A percentile compares a stretch with the other conserved stretches of the same genome.
These are phyloP conservation scores for Postia placenta DNA, from an alignment of 768 basidiomycete species.

Conservation along the genomic window DNA sequence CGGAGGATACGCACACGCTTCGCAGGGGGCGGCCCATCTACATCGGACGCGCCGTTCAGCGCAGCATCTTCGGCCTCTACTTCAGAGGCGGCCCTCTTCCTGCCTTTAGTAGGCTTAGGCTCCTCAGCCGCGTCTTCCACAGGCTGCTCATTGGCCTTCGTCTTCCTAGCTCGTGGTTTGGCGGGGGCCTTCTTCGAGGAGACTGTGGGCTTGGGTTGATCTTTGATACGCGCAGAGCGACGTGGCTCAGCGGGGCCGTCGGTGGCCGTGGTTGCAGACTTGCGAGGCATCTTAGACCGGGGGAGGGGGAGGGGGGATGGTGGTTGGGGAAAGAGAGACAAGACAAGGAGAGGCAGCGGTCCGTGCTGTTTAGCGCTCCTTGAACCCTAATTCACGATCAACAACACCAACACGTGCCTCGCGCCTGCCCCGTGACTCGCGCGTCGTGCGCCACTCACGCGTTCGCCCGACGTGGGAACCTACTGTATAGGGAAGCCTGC, in stretches of 20 bases:
- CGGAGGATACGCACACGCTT: slow-evolving; percentile 48
- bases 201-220: slow-evolving; percentile 51
- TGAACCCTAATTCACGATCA: slow-evolving; percentile 25
- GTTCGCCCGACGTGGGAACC: slow-evolving; percentile 13
- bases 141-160: slow-evolving; percentile 22
- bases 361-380: slow-evolving; percentile 13
- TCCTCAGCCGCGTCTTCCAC: slow-evolving; percentile 36
- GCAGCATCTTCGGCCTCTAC: slow-evolving; percentile 35
- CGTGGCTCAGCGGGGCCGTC: slow-evolving; percentile 51
- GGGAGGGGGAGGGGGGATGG: slow-evolving; percentile 12
- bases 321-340: slow-evolving; percentile 13
- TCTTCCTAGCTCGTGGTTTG: slow-evolving; percentile 53
- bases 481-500: not conserved
- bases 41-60: slow-evolving; percentile 22
- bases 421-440: slow-evolving; percentile 15
- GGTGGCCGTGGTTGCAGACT: slow-evolving; percentile 47
- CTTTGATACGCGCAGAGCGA: slow-evolving; percentile 73
- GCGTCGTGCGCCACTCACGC: slow-evolving; percentile 9
- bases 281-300: slow-evolving; percentile 80
- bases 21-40: slow-evolving; percentile 44
- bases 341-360: slow-evolving; percentile 10
- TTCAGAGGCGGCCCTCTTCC: slow-evolving; percentile 44
- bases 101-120: slow-evolving; percentile 38
- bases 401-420: slow-evolving; percentile 23
- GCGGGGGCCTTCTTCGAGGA: slow-evolving; percentile 52